phyloP scores from a whole-genome alignment of 805 yeast genomes.

The Tetrapisispora fleetii region DNA sequence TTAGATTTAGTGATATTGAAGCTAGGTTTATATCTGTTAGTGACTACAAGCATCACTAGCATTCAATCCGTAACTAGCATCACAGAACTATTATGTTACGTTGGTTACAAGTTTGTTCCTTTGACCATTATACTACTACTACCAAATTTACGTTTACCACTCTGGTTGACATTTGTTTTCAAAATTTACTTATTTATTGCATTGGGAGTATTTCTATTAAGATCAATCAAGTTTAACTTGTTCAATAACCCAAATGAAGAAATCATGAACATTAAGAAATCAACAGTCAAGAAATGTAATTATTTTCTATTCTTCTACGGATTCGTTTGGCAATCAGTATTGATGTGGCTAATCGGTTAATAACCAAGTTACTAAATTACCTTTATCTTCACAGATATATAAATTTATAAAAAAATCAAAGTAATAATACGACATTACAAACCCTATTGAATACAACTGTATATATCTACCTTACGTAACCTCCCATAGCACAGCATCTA shows the following conservation, averaged over 20 bases:
- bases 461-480: too few relatives aligned
- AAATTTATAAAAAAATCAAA: too few relatives aligned
- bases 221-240: constrained; percentile 38
- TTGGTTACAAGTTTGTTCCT: constrained; percentile 91
- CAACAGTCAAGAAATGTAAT: constrained; percentile 68
- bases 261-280: constrained; percentile 35
- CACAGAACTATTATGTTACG: constrained; percentile 79
- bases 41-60: constrained; percentile 9
- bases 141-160: constrained; percentile 34
- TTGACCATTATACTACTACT: constrained; percentile 47
- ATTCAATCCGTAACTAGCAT: constrained; percentile 34
- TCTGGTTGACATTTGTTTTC: constrained; percentile 34
- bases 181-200: constrained; percentile 44
- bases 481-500: too few relatives aligned
- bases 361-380: not conserved
- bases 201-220: constrained; percentile 55
- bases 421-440: too few relatives aligned
- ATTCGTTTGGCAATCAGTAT: constrained; percentile 63
- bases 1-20: constrained; percentile 69
- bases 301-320: constrained; percentile 82
- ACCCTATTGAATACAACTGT: too few relatives aligned
- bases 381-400: too few relatives aligned
- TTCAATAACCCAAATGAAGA: constrained; percentile 46
- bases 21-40: constrained; percentile 70
- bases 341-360: constrained; percentile 59